Evolutionary conservation across 257 asterid genomes (phyloP), one percentile per base, ranked within the genome.

Genomic region (Henckelia pumila): DNA sequence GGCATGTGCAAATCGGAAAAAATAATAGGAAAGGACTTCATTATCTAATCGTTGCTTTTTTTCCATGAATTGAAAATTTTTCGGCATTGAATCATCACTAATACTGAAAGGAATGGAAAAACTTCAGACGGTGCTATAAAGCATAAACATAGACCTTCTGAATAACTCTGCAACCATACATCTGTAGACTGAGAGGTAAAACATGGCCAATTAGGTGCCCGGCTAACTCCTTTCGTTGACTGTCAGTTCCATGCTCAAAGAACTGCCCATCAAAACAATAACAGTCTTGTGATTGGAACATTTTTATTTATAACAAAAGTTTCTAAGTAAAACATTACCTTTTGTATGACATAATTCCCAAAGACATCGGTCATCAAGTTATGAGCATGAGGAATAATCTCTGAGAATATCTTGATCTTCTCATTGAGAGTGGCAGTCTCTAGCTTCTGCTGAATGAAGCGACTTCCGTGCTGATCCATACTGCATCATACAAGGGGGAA

Each of bases 81-180:
- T 40, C 50, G 0, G 3, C 13, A 10, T 40, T 13, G 8, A 40
- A 40, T 40, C 17, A 40, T 40, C 44, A 13, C n/a, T 40, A 3
- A 40, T 13, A 40, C 47, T 9, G 47, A 35, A 40, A 10, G 50
- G 50, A 40, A 13, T 40, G 5, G 50, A 3, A 40, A 40, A 40
- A 40, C 50, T 40, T 40, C 50, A 40, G 50, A 40, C 11, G 50
- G 7, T 10, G 50, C 6, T 56, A 19, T 49, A 61, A 64, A 33
- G 30, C 50, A 40, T 10, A 55, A 66, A 71, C 28, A 61, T 30
- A 64, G 44, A 93, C 97, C 97, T 93, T 93, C 76, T 93, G 99
- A 74, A 90, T 80, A 56, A 93, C 97, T 84, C 99, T 80, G 90
- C 99, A 93, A 55, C 99, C 97, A 75, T 90, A 93, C 92, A 85